phyloP scores from a whole-genome alignment of 1,139 yeast genomes.

The Pichia sp. region DNA sequence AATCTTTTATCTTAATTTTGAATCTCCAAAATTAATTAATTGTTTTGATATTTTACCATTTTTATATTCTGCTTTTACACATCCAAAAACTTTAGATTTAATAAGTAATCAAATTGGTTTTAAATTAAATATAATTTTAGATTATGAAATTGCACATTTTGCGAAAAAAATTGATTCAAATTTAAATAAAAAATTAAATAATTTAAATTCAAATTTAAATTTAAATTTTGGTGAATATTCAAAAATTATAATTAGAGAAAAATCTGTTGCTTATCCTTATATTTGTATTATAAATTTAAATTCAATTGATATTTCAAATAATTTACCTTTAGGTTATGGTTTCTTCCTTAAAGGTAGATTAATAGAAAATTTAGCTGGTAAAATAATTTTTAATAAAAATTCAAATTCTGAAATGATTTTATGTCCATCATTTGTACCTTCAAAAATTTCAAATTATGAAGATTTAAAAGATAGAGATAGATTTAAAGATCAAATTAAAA shows the following conservation, averaged over 20 bases:
- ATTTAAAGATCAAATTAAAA: background rate
- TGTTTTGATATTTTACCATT: slow-evolving; percentile 38
- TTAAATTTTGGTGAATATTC: slow-evolving; percentile 11
- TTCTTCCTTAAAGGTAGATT: slow-evolving; percentile 50
- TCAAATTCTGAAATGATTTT: slow-evolving; percentile 16
- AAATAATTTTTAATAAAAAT: slow-evolving; percentile 6
- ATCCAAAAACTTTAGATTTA: slow-evolving; percentile 42
- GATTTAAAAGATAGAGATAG: background rate
- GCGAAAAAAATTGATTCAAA: slow-evolving; percentile 21
- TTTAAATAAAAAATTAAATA: slow-evolving; percentile 18
- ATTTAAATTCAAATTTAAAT: slow-evolving; percentile 12
- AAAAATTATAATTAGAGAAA: slow-evolving; percentile 17
- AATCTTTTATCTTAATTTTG: slow-evolving; percentile 15
- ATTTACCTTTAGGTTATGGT: slow-evolving; percentile 38
- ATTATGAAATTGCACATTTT: slow-evolving; percentile 48
- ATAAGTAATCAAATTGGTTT: slow-evolving; percentile 47
- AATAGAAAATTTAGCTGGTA: slow-evolving; percentile 47
- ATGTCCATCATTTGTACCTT: slow-evolving; percentile 26
- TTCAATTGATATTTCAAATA: slow-evolving; percentile 1
- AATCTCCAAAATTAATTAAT: slow-evolving; percentile 34
- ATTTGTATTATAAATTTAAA: slow-evolving; percentile 24
- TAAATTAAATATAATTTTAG: slow-evolving; percentile 42
- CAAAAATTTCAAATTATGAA: slow-evolving; percentile 14
- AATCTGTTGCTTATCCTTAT: slow-evolving; percentile 27
- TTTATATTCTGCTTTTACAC: slow-evolving; percentile 46